Percentiles rank a stretch among this genome's conserved stretches.
These are phyloP conservation scores for Xylogone sp. DNA, from an alignment of 2,329 filamentous ascomycete genomes.

Conservation along the genomic window DNA sequence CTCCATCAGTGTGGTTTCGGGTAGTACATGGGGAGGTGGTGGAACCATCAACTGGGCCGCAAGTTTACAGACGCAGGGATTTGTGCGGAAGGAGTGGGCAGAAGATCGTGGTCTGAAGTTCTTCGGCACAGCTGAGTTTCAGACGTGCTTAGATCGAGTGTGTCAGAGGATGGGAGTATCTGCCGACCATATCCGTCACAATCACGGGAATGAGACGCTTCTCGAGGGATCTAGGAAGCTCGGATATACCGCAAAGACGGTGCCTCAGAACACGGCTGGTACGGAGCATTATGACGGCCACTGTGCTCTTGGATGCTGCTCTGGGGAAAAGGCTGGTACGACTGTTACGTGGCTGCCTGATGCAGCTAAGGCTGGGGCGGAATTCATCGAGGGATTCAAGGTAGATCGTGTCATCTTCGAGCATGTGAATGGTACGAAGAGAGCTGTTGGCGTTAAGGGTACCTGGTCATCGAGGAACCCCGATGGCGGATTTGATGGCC, in stretches of 20 bases:
- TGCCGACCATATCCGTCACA: conserved; percentile 64
- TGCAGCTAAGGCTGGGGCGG: conserved; percentile 70
- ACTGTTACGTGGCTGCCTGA: conserved; percentile 74
- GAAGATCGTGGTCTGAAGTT: conserved; percentile 60
- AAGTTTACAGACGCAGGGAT: conserved; percentile 63
- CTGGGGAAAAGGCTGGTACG: conserved; percentile 75
- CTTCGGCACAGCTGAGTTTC: conserved; percentile 70
- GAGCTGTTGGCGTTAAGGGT: conserved; percentile 69
- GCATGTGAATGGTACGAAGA: conserved; percentile 39
- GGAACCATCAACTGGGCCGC: conserved; percentile 85
- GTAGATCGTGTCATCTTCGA: conserved; percentile 70
- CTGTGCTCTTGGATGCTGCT: conserved; percentile 58
- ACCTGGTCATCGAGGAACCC: conserved; percentile 70
- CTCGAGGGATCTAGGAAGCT: conserved; percentile 71
- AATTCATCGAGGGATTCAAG: conserved; percentile 79
- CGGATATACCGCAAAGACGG: conserved; percentile 64
- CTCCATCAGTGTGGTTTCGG: conserved; percentile 59
- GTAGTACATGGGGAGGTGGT: conserved; percentile 77
- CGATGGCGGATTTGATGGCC: conserved; percentile 52
- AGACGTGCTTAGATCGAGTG: conserved; percentile 75
- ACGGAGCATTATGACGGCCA: conserved; percentile 70
- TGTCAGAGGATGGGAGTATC: conserved; percentile 75
- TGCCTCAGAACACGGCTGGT: conserved; percentile 77
- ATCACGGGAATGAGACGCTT: conserved; percentile 66
- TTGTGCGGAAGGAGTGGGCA: conserved; percentile 80